phyloP scores from a whole-genome alignment of 371 early-diverging fungal species.

The Mucor mucedo region DNA sequence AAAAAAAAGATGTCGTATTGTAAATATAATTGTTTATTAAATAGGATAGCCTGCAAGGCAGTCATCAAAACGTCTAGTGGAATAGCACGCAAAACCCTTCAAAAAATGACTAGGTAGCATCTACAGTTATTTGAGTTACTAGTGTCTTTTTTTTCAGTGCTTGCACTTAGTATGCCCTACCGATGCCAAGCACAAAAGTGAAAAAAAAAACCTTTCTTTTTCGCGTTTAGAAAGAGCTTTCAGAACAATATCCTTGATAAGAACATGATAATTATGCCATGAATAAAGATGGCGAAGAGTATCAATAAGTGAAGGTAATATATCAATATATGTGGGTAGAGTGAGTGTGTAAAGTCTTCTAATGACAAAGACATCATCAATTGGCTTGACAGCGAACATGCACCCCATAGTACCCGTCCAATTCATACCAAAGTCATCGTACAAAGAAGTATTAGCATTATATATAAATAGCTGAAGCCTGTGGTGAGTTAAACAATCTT shows the following conservation, averaged over 20 bases:
- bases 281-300: constrained; percentile 23
- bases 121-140: constrained; percentile 22
- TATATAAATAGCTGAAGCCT: neutral
- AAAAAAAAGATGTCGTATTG: neutral
- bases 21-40: neutral
- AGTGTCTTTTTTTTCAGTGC: constrained; percentile 17
- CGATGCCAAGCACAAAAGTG: constrained; percentile 7
- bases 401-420: constrained; percentile 20
- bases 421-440: constrained; percentile 28
- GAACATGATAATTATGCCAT: constrained; percentile 25
- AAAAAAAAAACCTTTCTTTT: constrained; percentile 18
- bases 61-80: constrained; percentile 11
- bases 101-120: constrained; percentile 15
- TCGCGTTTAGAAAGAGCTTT: constrained; percentile 19
- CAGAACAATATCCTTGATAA: constrained; percentile 19
- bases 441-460: constrained; percentile 8
- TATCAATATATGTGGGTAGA: constrained; percentile 15
- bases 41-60: constrained; percentile 8
- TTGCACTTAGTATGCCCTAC: neutral
- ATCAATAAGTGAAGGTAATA: constrained; percentile 19
- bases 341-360: constrained; percentile 2
- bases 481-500: neutral
- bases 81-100: neutral
- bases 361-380: constrained; percentile 13
- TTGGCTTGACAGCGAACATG: constrained; percentile 17